These are phyloP conservation scores for Paulownia fortunei DNA, from an alignment of 257 asterid species.

Conservation along the genomic window DNA sequence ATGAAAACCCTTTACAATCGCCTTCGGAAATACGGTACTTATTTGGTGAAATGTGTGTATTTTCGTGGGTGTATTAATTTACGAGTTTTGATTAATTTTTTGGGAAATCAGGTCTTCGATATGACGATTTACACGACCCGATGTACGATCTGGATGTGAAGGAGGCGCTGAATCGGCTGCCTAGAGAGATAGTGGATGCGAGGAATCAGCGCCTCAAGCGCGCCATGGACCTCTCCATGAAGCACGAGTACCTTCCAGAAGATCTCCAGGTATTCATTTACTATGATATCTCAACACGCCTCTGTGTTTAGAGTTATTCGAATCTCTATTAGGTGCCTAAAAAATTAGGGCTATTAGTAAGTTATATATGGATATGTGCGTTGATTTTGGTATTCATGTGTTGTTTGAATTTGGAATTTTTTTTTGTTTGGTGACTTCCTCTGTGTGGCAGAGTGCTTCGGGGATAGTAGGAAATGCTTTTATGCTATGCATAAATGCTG, in stretches of 20 bases:
- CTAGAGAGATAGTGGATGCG: slow-evolving; percentile 85
- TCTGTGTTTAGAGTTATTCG: slow-evolving; percentile 10
- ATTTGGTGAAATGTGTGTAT: background rate
- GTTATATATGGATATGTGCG: background rate
- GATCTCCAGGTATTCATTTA: slow-evolving; percentile 67
- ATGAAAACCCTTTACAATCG: slow-evolving; percentile 60
- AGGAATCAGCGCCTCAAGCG: slow-evolving; percentile 90
- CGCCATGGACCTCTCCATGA: slow-evolving; percentile 95
- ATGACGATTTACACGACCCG: slow-evolving; percentile 89
- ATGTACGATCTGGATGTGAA: slow-evolving; percentile 79
- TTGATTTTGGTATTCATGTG: background rate
- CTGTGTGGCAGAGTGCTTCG: background rate
- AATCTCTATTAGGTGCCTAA: background rate
- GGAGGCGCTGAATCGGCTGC: slow-evolving; percentile 94
- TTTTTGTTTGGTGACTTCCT: background rate
- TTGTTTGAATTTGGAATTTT: slow-evolving; percentile 1
- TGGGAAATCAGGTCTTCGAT: slow-evolving; percentile 66
- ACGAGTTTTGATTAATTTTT: background rate
- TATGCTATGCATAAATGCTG: background rate
- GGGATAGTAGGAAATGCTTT: slow-evolving; percentile 5
- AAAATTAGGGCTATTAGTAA: slow-evolving; percentile 6
- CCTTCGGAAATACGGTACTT: slow-evolving; percentile 65
- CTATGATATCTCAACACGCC: background rate
- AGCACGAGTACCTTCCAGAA: slow-evolving; percentile 79
- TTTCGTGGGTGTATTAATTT: background rate